Evolutionary conservation across 129 eudicot species (phyloP), one percentile per base, ranked within the genome.

Genomic region (Tagetes erecta): DNA sequence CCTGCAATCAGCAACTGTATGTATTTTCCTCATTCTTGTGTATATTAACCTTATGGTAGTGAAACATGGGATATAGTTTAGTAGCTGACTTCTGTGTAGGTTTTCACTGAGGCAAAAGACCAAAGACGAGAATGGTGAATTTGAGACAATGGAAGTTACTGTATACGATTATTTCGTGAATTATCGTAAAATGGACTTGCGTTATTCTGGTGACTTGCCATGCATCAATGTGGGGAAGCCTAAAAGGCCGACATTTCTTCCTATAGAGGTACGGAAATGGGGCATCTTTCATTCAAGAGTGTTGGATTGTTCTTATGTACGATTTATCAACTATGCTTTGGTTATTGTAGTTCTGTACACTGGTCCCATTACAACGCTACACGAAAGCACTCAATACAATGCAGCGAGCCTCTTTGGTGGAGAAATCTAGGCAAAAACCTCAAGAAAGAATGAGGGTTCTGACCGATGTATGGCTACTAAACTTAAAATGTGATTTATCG

Each of bases 171-270:
- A 90, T 72, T 94, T 88, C 71, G 97, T 94, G 20, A 88, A 88
- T 30, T n/a, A 76, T 20, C 96, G 96, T 27, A 81, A 85, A 36
- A 83, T 90, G 39, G 78, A 81, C 0, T 49, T 94, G 79, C 82
- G 83, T 0, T 93, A 87, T 68, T 93, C 98, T 31, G 91, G 71
- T 49, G 92, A 90, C 8, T 62, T 93, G 3, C 98, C 97, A 0
- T 94, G 98, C 76, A 78, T 94, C 35, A 90, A 94, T 82, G 98
- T 90, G 34, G 98, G 97, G 71, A 94, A 83, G 74, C 97, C 97
- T 0, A 90, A 88, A 80, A 84, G 84, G 31, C 98, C 97, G 13
- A 94, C 92, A 10, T 90, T 71, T 78, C 74, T 94, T 56, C 98
- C 98, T 0, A 39, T 94, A 0, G 98, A 94, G 91, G 98, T 94